A percentile compares a stretch with the other conserved stretches of the same genome.
Conservation (phyloP, 73 alveolate genomes). For the Blepharisma stoltei region DNA sequence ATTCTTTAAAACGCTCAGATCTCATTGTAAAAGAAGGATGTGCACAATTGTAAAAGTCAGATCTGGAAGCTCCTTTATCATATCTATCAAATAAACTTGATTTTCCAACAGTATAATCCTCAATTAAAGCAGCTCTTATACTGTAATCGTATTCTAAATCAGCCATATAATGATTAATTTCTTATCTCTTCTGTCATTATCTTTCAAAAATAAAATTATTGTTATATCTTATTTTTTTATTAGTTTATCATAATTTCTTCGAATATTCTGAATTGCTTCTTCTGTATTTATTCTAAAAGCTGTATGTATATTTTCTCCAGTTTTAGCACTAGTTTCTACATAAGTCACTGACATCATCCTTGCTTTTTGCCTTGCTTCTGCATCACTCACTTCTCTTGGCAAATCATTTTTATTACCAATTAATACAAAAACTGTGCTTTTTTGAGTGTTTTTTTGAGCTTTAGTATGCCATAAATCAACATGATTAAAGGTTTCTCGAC, state of each 20-base stretch:
- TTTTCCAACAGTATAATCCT: not conserved
- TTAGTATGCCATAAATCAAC: not conserved
- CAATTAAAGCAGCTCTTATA: not conserved
- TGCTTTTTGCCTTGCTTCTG: not conserved
- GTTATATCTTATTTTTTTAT: too few species aligned
- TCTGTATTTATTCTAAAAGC: not conserved
- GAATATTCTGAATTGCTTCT: not conserved
- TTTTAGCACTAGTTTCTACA: constrained; percentile 9
- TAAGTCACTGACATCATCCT: not conserved
- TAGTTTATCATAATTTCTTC: too few species aligned
- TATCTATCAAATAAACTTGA: not conserved
- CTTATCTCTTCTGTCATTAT: too few species aligned
- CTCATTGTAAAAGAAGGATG: too few species aligned
- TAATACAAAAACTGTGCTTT: not conserved
- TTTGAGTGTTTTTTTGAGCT: not conserved
- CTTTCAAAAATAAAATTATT: too few species aligned
- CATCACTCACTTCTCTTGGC: not conserved
- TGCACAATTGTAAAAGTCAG: too few species aligned
- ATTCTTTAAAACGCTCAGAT: too few species aligned
- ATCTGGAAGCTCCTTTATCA: too few species aligned
- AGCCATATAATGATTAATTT: too few species aligned
- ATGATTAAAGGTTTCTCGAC: not conserved
- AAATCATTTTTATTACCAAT: constrained; percentile 3
- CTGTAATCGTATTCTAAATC: not conserved
- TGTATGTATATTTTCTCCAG: not conserved